phyloP scores from a whole-genome alignment of 176 grass and related monocot genomes.

The Phoenix dactylifera region DNA sequence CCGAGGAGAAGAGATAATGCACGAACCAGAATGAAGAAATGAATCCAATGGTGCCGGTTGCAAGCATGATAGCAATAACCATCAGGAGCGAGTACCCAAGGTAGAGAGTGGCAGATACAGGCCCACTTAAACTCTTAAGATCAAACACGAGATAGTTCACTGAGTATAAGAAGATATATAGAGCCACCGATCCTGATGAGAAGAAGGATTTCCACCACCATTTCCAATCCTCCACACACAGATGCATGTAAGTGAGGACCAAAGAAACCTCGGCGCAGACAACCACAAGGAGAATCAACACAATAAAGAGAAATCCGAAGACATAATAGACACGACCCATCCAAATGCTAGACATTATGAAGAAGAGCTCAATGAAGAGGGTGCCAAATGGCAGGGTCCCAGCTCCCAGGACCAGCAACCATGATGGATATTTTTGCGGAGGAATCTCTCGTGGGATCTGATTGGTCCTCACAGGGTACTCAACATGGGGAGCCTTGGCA shows the following conservation, averaged over 20 bases:
- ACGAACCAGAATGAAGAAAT: slow-evolving; percentile 38
- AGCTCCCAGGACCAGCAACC: slow-evolving; percentile 33
- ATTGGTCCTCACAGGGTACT: slow-evolving; percentile 36
- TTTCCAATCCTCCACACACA: slow-evolving; percentile 42
- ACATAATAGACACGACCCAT: slow-evolving; percentile 47
- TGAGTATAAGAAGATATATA: slow-evolving; percentile 46
- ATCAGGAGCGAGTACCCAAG: slow-evolving; percentile 42
- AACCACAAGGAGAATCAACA: slow-evolving; percentile 31
- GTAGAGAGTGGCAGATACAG: slow-evolving; percentile 35
- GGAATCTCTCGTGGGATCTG: slow-evolving; percentile 40
- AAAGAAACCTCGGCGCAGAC: slow-evolving; percentile 42
- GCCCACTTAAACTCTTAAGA: slow-evolving; percentile 34
- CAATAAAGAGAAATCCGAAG: slow-evolving; percentile 38
- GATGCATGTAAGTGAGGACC: slow-evolving; percentile 49
- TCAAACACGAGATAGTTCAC: slow-evolving; percentile 41
- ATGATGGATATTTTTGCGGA: slow-evolving; percentile 36
- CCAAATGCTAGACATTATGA: slow-evolving; percentile 52
- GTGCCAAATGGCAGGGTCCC: slow-evolving; percentile 45
- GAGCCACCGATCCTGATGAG: slow-evolving; percentile 37
- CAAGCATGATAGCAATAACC: slow-evolving; percentile 37
- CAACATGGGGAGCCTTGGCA: slow-evolving; percentile 29
- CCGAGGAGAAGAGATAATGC: slow-evolving; percentile 40
- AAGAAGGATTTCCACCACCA: slow-evolving; percentile 64
- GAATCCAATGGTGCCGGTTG: slow-evolving; percentile 43
- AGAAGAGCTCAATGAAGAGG: slow-evolving; percentile 52